Percentiles rank a stretch among this genome's conserved stretches.
These are phyloP conservation scores for Rutstroemia sp. DNA, from an alignment of 2,329 filamentous ascomycete genomes.

Conservation along the genomic window DNA sequence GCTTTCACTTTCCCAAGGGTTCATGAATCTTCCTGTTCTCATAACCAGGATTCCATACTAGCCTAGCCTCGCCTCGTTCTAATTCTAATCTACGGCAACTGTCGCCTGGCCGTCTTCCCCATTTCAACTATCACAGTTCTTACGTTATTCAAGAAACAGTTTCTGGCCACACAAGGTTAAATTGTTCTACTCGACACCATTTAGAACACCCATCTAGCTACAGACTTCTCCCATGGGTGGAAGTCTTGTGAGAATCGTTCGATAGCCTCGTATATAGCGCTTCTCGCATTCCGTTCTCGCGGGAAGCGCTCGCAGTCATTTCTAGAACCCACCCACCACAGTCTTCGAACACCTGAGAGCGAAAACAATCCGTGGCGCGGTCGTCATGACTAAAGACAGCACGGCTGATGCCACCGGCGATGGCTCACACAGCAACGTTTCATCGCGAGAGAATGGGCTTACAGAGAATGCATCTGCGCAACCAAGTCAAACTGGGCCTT, in stretches of 20 bases:
- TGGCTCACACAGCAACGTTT: constrained; percentile 13
- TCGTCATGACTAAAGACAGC: constrained; percentile 25
- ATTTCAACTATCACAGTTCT: too few species aligned
- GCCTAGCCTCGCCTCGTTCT: not conserved
- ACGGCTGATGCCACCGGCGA: constrained; percentile 24
- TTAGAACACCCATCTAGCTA: too few species aligned
- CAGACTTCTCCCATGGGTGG: constrained; percentile 21
- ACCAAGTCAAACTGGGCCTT: constrained; percentile 11
- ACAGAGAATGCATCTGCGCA: constrained; percentile 11
- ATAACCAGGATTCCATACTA: too few species aligned
- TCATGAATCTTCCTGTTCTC: too few species aligned
- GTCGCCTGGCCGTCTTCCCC: not conserved
- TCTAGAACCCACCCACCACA: not conserved
- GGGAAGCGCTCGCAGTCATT: constrained; percentile 25
- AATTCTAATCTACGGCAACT: constrained; percentile 1
- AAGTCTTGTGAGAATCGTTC: constrained; percentile 19
- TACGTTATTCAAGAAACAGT: too few species aligned
- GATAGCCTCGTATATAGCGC: constrained; percentile 28
- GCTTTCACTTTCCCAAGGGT: too few species aligned
- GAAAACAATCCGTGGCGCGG: constrained; percentile 4
- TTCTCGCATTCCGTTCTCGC: constrained; percentile 27
- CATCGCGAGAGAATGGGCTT: constrained; percentile 17
- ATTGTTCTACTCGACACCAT: too few species aligned
- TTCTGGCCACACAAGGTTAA: too few species aligned
- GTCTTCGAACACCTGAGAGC: constrained; percentile 2